These are phyloP conservation scores for Wakefieldia striispora DNA, from an alignment of 768 basidiomycete species.

Conservation along the genomic window DNA sequence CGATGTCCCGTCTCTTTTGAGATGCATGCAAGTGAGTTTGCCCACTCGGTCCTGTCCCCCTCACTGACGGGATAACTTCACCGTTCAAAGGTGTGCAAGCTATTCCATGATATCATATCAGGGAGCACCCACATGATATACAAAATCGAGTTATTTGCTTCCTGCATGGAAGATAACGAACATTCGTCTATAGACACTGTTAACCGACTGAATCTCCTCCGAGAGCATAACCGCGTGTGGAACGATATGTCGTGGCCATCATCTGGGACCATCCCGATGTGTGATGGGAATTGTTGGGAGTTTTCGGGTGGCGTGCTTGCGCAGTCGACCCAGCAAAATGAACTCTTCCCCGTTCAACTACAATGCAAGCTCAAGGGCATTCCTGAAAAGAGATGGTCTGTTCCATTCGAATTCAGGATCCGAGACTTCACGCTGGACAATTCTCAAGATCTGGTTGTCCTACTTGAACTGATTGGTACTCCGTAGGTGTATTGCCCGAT, in stretches of 20 bases:
- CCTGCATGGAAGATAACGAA: conserved; percentile 26
- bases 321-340: conserved; percentile 19
- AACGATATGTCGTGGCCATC: conserved; percentile 22
- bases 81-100: conserved; percentile 27
- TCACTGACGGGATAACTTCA: neutral
- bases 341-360: conserved; percentile 26
- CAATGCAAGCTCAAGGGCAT: conserved; percentile 33
- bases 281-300: conserved; percentile 31
- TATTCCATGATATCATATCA: conserved; percentile 28
- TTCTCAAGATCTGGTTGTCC: conserved; percentile 35
- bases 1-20: conserved; percentile 28
- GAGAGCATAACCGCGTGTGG: conserved; percentile 30
- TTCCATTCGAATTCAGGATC: conserved; percentile 25
- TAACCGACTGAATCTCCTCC: conserved; percentile 26
- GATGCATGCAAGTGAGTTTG: conserved; percentile 26
- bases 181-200: conserved; percentile 17
- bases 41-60: neutral
- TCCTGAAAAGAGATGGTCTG: conserved; percentile 26
- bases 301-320: conserved; percentile 35
- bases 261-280: conserved; percentile 10
- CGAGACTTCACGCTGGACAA: conserved; percentile 38
- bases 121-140: conserved; percentile 27
- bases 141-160: conserved; percentile 30
- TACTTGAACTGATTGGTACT: conserved; percentile 23
- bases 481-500: conserved; percentile 14